Base-by-base conservation (phyloP, 352 stramenopile species). In the Phytophthora vignae region DNA sequence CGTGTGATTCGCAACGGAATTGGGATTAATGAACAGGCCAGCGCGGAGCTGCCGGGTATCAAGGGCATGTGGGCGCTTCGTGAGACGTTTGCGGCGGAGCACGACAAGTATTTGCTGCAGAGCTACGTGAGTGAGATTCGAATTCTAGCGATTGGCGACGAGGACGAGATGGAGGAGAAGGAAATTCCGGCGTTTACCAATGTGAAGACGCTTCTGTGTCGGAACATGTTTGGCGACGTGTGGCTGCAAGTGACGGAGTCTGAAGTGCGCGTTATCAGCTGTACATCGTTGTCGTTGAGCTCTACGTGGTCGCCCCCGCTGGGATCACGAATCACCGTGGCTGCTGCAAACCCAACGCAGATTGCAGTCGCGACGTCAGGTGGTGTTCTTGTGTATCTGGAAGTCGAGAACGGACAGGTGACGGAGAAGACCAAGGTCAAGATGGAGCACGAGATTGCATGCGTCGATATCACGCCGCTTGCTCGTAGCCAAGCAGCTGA, bases 1-100 rank as follows among this genome's bases (percentile, higher is more conserved):
- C 95, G 97, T 44, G 89, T 99, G n/a, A 98, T 99, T 53, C 94
- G 97, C 17, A 99, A 99, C 69, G 98, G 98, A n/a, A 99, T 99
- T 73, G 98, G 97, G 0, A 99, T 99, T 73, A 98, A 98, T 48
- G 98, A 99, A 57, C 90, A 98, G 70, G 97, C 98, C 2, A 90
- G 80, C 17, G 97, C 98, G 0, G 97, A 99, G 68, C 83, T 99
- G 6, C 84, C 90, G 17, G 98, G 98, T 64, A 99, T 99, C 74
- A 99, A 99, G 74, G 97, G 95, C 19, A 99, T 99, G 95, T 99
- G 97, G 97, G 87, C 87, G 9, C 73, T 99, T 63, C 92, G 97
- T 21, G 72, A 92, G 50, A 82, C 73, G 1, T 98, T 97, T 66
- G 77, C 76, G 4, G 90, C 92, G 38, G 83, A 92, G 31, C 86